Conservation (phyloP, 2,329 filamentous ascomycete genomes). For the Amauroascus niger region DNA sequence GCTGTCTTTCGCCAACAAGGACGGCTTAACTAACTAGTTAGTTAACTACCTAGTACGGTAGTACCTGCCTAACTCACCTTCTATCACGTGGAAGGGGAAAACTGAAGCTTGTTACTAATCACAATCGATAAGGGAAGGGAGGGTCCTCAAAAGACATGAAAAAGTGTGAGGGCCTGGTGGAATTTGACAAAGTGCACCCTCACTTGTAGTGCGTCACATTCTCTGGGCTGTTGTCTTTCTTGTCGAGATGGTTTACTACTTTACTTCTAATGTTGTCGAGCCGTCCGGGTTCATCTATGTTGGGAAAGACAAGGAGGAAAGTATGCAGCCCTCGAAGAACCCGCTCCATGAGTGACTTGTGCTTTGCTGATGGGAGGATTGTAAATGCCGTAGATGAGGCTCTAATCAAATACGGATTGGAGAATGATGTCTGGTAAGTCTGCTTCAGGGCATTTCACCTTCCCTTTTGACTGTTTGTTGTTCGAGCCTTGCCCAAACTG, state of each 20-base stretch:
- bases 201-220: not conserved
- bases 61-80: no score
- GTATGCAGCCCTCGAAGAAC: conserved; percentile 44
- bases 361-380: conserved; percentile 6
- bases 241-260: conserved; percentile 80
- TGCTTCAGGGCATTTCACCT: not conserved
- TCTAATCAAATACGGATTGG: conserved; percentile 85
- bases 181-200: not conserved
- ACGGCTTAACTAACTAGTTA: not conserved
- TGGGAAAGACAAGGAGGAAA: conserved; percentile 98
- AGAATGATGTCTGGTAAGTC: conserved; percentile 84
- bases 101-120: not conserved
- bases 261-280: conserved; percentile 72
- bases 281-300: conserved; percentile 87
- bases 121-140: not conserved
- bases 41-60: no score
- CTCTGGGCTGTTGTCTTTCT: not conserved
- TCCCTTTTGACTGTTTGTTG: not conserved
- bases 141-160: not conserved
- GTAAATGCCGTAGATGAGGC: conserved; percentile 64
- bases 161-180: not conserved
- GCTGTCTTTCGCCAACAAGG: no score
- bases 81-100: no score
- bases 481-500: not conserved
- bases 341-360: conserved; percentile 10